Evolutionary conservation across 2,329 filamentous ascomycete species (phyloP).

Genomic region (Fusarium agapanthi): DNA sequence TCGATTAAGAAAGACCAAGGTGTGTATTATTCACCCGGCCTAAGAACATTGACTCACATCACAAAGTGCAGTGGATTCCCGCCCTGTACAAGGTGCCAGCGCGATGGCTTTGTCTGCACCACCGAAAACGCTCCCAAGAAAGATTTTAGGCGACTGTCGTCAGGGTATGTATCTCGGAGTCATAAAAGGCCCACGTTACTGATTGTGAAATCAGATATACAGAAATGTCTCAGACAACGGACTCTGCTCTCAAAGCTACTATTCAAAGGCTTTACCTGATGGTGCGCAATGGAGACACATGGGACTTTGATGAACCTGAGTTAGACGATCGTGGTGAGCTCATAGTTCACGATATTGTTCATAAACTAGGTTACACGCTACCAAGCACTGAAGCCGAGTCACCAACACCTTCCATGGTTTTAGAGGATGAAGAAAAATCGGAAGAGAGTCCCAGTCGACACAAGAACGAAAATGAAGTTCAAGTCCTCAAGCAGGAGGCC

Average conservation of each 20-base stretch:
- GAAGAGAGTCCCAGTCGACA: neutral
- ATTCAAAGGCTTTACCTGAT: neutral
- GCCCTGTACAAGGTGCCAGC: neutral
- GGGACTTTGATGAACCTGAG: neutral
- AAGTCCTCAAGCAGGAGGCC: fast-evolving
- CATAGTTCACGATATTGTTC: neutral
- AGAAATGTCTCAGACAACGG: neutral
- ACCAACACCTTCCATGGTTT: neutral
- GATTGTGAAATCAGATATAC: neutral
- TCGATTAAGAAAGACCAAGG: neutral
- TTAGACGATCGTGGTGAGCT: neutral
- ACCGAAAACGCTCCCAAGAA: neutral
- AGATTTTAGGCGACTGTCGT: neutral
- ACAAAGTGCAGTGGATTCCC: neutral
- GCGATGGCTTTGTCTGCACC: neutral
- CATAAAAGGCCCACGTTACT: fast-evolving
- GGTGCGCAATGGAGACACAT: neutral
- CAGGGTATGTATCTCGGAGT: neutral
- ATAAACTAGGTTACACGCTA: neutral
- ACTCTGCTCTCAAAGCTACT: neutral
- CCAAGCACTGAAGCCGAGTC: neutral
- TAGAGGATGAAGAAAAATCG: neutral
- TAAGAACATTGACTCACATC: fast-evolving
- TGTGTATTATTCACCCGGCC: fast-evolving
- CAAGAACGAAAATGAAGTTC: fast-evolving